These are phyloP conservation scores for Brettanomyces sp. DNA, from an alignment of 805 yeast species.

Conservation along the genomic window DNA sequence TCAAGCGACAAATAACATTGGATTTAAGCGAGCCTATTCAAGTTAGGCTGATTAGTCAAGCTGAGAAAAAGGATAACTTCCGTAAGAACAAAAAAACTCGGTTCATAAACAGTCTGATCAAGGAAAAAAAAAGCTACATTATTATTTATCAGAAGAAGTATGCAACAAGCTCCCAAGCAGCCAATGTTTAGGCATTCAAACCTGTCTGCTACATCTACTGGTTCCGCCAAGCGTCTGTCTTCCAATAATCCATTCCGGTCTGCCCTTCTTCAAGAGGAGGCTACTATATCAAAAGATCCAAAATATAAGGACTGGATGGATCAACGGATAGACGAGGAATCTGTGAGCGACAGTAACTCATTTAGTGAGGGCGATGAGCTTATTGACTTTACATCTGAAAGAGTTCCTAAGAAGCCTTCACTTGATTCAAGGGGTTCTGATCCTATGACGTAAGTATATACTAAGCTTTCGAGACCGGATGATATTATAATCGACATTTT, in stretches of 20 bases:
- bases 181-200: conserved; percentile 25
- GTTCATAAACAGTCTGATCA: neutral
- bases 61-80: too few relatives aligned
- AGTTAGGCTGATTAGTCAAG: too few relatives aligned
- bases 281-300: conserved; percentile 11
- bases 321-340: conserved; percentile 18
- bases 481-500: too few relatives aligned
- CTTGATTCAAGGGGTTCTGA: conserved; percentile 12
- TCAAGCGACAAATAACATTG: too few relatives aligned
- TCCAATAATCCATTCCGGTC: conserved; percentile 68
- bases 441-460: conserved; percentile 16
- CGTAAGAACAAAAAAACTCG: too few relatives aligned
- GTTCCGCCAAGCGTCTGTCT: conserved; percentile 40
- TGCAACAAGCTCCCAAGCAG: neutral
- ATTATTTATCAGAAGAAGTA: neutral
- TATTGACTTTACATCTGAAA: conserved; percentile 3
- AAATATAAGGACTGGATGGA: conserved; percentile 54
- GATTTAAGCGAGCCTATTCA: too few relatives aligned
- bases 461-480: too few relatives aligned
- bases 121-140: neutral
- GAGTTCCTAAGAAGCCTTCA: conserved; percentile 8
- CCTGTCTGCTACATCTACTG: conserved; percentile 24
- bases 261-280: conserved; percentile 27
- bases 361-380: conserved; percentile 16
- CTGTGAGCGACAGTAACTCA: conserved; percentile 31